Conservation (phyloP, 108 stramenopile genomes). For the Nitzschia palea region DNA sequence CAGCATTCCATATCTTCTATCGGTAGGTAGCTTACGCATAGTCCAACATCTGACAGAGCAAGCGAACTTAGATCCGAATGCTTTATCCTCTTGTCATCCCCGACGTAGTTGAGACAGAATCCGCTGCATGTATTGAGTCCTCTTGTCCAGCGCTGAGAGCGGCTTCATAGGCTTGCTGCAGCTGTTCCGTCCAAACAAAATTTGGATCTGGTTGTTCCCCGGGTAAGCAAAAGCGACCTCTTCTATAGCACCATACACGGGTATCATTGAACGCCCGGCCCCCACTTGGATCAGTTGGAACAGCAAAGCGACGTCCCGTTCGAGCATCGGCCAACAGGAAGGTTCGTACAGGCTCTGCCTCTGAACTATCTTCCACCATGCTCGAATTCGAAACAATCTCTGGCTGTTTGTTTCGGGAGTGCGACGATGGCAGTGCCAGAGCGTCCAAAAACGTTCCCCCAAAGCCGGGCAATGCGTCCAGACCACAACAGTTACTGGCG, state of each 20-base stretch:
- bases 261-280: constrained; percentile 81
- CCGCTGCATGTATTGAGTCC: neutral
- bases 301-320: constrained; percentile 81
- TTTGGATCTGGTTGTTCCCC: constrained; percentile 78
- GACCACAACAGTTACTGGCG: constrained; percentile 55
- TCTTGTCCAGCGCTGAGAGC: constrained; percentile 46
- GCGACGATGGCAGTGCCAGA: constrained; percentile 41
- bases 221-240: constrained; percentile 77
- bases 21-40: neutral
- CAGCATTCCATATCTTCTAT: neutral
- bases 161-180: constrained; percentile 73
- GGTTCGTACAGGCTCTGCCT: constrained; percentile 57
- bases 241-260: constrained; percentile 84
- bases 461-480: constrained; percentile 48
- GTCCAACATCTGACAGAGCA: neutral
- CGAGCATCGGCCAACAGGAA: constrained; percentile 74
- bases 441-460: constrained; percentile 66
- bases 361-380: constrained; percentile 34
- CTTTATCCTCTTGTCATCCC: neutral
- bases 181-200: constrained; percentile 82
- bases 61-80: neutral
- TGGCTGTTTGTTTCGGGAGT: neutral
- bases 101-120: constrained; percentile 4
- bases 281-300: constrained; percentile 82
- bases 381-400: constrained; percentile 34